Evolutionary conservation across 306 rosid genomes (phyloP).

Genomic region (Benincasa hispida): DNA sequence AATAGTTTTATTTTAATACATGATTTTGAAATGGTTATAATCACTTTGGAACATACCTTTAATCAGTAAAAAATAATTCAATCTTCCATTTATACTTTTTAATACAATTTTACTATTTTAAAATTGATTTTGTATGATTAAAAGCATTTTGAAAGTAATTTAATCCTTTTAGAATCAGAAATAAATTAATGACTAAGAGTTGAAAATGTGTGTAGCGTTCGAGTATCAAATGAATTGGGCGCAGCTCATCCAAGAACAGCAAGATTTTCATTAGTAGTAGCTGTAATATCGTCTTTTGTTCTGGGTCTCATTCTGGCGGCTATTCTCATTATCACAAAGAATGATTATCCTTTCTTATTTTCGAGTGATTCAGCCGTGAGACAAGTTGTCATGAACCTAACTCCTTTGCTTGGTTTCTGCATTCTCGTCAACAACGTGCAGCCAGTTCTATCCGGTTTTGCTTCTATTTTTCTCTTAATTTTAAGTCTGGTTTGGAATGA

Average conservation of each 20-base stretch:
- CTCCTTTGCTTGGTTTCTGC: constrained; percentile 54
- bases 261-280: constrained; percentile 55
- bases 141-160: no score
- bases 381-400: constrained; percentile 34
- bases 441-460: constrained; percentile 64
- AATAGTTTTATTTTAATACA: no score
- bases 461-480: neutral
- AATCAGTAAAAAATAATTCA: no score
- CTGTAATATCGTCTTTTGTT: constrained; percentile 30
- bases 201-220: constrained; percentile 34
- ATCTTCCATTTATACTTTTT: no score
- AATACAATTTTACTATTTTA: no score
- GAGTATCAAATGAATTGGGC: constrained; percentile 88
- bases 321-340: constrained; percentile 22
- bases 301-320: constrained; percentile 27
- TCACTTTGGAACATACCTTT: no score
- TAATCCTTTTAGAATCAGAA: no score
- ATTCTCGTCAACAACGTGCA: constrained; percentile 66
- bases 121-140: no score
- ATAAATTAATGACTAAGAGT: no score
- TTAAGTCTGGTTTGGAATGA: no score
- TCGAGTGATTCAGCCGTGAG: constrained; percentile 36
- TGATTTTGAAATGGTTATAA: no score
- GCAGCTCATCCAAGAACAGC: constrained; percentile 83
- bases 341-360: constrained; percentile 44